Percentiles rank a stretch among this genome's conserved stretches.
Evolutionary conservation across 192 early-diverging fungal species (phyloP).

Genomic region (Gamsiella multidivaricata): DNA sequence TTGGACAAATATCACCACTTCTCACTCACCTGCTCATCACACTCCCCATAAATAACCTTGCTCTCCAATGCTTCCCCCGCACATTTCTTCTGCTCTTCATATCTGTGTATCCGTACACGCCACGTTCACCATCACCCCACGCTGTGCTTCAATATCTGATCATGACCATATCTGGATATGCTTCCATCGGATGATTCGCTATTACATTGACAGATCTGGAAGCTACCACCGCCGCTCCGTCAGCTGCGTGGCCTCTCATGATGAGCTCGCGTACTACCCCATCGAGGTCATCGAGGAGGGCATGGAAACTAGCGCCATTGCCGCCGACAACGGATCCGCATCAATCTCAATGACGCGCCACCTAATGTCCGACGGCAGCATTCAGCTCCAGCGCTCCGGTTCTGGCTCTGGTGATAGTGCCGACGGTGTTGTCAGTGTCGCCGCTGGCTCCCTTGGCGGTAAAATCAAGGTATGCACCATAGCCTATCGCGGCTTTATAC

Average conservation of each 20-base stretch:
- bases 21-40: neutral
- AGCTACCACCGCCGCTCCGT: conserved; percentile 45
- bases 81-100: conserved; percentile 4
- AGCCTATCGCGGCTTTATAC: too few species aligned
- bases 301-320: conserved; percentile 17
- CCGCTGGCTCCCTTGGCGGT: conserved; percentile 35
- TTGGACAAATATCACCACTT: neutral
- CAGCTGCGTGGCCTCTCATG: conserved; percentile 45
- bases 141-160: neutral
- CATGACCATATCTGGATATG: neutral
- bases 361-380: too few species aligned
- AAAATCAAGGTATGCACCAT: conserved; percentile 38
- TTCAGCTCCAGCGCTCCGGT: conserved; percentile 26
- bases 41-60: neutral
- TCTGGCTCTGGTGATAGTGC: conserved; percentile 10
- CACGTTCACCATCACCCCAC: neutral
- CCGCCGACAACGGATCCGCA: conserved; percentile 22
- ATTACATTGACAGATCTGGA: conserved; percentile 23
- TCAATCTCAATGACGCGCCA: conserved; percentile 19
- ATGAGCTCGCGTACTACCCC: conserved; percentile 31
- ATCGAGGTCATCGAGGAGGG: conserved; percentile 30
- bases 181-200: conserved; percentile 16
- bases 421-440: conserved; percentile 31
- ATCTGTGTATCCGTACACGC: neutral
- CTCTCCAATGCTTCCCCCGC: neutral